Conservation (phyloP, 306 rosid genomes). For the Senna tora region DNA sequence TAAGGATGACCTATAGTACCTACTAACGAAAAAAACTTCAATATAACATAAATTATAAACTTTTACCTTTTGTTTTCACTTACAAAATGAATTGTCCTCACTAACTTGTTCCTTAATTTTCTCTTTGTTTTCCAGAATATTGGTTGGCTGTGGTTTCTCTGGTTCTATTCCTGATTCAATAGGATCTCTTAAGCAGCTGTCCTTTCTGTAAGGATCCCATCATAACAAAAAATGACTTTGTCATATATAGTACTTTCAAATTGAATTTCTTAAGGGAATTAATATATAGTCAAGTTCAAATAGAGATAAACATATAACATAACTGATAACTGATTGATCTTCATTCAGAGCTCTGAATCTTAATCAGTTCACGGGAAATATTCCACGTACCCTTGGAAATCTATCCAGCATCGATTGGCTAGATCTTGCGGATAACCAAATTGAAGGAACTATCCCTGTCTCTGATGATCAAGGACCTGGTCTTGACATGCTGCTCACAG, state of each 20-base stretch:
- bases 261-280: neutral
- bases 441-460: conserved; percentile 54
- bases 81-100: neutral
- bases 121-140: conserved; percentile 47
- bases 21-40: too few species aligned
- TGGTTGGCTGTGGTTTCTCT: conserved; percentile 67
- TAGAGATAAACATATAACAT: too few species aligned
- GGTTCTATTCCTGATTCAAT: conserved; percentile 70
- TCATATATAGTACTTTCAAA: too few species aligned
- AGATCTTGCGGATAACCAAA: conserved; percentile 52
- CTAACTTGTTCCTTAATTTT: conserved; percentile 11
- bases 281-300: neutral
- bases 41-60: too few species aligned
- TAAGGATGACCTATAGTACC: conserved; percentile 36
- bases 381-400: conserved; percentile 52
- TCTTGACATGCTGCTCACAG: conserved; percentile 49
- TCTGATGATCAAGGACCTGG: conserved; percentile 48
- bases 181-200: conserved; percentile 58
- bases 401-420: conserved; percentile 54
- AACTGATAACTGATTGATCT: too few species aligned
- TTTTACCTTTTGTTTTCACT: neutral
- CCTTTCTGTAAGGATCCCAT: conserved; percentile 59
- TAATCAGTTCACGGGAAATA: conserved; percentile 44
- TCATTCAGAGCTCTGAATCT: conserved; percentile 51
- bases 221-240: too few species aligned